A percentile compares a stretch with the other conserved stretches of the same genome.
phyloP scores from a whole-genome alignment of 2,329 filamentous ascomycete genomes.

The Penicillium sp. region DNA sequence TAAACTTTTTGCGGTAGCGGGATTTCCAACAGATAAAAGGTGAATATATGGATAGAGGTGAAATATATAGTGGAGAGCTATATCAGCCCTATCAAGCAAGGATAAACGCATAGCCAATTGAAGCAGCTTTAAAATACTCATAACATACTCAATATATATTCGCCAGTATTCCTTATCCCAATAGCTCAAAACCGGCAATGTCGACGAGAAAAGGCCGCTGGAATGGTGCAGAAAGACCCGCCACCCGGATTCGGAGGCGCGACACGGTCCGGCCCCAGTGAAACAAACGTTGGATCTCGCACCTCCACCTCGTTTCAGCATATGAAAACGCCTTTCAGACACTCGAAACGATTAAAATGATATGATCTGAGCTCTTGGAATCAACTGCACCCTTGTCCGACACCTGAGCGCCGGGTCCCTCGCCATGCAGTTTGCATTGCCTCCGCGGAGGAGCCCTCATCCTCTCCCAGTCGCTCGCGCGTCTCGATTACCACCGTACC shows the following conservation, averaged over 20 bases:
- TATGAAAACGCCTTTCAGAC: neutral
- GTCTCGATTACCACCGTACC: slow-evolving; percentile 38
- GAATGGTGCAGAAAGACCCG: slow-evolving; percentile 13
- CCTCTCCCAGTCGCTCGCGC: slow-evolving; percentile 58
- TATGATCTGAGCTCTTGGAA: slow-evolving; percentile 7
- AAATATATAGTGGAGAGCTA: no score
- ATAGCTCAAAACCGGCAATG: slow-evolving; percentile 3
- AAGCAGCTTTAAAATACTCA: neutral
- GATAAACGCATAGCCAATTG: no score
- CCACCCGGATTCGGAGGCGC: slow-evolving; percentile 12
- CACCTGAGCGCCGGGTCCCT: slow-evolving; percentile 18
- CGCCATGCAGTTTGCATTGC: slow-evolving; percentile 82
- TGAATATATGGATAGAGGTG: no score
- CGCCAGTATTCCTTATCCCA: neutral
- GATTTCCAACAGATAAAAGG: no score
- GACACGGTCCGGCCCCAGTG: slow-evolving; percentile 1
- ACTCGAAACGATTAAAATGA: neutral
- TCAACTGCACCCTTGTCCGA: slow-evolving; percentile 8
- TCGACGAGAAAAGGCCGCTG: slow-evolving; percentile 1
- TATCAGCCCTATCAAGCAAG: no score
- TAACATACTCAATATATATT: neutral
- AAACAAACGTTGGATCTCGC: neutral
- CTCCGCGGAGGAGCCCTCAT: slow-evolving; percentile 75
- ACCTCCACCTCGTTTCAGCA: neutral
- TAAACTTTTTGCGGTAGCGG: no score